phyloP scores from a whole-genome alignment of 2,329 filamentous ascomycete genomes.

The Biscogniauxia sp. region DNA sequence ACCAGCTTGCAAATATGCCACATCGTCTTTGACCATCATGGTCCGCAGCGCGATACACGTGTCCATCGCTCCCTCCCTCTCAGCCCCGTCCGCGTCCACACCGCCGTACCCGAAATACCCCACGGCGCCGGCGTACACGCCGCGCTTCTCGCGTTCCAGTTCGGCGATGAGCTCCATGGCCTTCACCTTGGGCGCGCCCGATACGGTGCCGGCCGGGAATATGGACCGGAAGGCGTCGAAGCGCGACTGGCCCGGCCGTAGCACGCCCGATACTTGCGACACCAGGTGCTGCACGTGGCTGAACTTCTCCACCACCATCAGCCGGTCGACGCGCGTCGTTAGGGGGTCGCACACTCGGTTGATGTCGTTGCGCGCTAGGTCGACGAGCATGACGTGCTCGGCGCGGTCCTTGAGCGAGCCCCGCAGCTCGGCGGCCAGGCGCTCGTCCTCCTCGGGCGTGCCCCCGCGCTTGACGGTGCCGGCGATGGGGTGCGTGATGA shows the following conservation, averaged over 20 bases:
- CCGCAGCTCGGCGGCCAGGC: slow-evolving; percentile 72
- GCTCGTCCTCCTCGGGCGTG: slow-evolving; percentile 76
- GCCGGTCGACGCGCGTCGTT: slow-evolving; percentile 83
- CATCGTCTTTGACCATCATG: slow-evolving; percentile 89
- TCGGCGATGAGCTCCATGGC: slow-evolving; percentile 98
- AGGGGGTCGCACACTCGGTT: slow-evolving; percentile 92
- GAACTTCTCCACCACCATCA: slow-evolving; percentile 95
- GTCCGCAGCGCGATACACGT: slow-evolving; percentile 79
- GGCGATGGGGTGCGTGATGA: slow-evolving; percentile 96
- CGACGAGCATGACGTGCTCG: slow-evolving; percentile 97
- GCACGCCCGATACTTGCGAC: slow-evolving; percentile 89
- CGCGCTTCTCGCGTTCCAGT: slow-evolving; percentile 88
- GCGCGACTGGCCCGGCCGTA: slow-evolving; percentile 78
- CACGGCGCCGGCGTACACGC: slow-evolving; percentile 92
- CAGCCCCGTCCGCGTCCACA: slow-evolving; percentile 60
- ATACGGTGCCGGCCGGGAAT: slow-evolving; percentile 95
- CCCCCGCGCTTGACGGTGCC: slow-evolving; percentile 88
- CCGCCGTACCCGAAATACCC: slow-evolving; percentile 92
- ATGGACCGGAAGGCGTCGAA: slow-evolving; percentile 97
- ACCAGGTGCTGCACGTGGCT: slow-evolving; percentile 97
- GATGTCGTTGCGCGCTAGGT: slow-evolving; percentile 92
- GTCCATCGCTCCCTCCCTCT: slow-evolving; percentile 84
- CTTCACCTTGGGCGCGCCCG: slow-evolving; percentile 89
- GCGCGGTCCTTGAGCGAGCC: slow-evolving; percentile 86
- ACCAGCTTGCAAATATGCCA: slow-evolving; percentile 86